phyloP scores from a whole-genome alignment of 2,329 filamentous ascomycete genomes.

The Aureobasidium subglaciale region DNA sequence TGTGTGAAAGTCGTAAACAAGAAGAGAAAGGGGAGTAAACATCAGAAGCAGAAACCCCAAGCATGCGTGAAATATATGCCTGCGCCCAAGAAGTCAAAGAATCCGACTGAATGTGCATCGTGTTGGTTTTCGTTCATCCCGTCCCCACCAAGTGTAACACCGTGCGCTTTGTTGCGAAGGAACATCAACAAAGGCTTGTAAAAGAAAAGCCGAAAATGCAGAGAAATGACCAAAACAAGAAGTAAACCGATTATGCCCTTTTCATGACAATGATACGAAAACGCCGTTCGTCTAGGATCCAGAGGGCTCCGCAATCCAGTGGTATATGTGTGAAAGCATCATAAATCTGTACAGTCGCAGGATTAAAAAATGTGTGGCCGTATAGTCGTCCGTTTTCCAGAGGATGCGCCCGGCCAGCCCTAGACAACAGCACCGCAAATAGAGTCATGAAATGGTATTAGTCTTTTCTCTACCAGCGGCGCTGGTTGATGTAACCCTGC shows the following conservation, averaged over 20 bases:
- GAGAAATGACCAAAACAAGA: conserved; percentile 10
- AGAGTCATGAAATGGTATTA: conserved; percentile 16
- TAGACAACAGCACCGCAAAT: conserved; percentile 16
- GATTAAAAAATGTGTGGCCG: conserved; percentile 15
- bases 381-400: conserved; percentile 14
- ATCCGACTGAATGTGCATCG: conserved; percentile 18
- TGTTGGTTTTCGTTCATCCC: conserved; percentile 12
- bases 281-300: conserved; percentile 17
- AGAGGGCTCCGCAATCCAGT: conserved; percentile 14
- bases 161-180: conserved; percentile 13
- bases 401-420: conserved; percentile 21
- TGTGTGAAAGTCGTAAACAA: conserved; percentile 17
- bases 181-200: conserved; percentile 7
- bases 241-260: conserved; percentile 14
- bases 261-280: conserved; percentile 15
- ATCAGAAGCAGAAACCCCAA: conserved; percentile 13
- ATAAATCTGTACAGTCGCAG: conserved; percentile 20
- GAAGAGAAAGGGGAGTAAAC: conserved; percentile 12
- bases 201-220: conserved; percentile 11
- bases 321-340: conserved; percentile 16
- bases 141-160: conserved; percentile 13
- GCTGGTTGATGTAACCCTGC: conserved; percentile 50
- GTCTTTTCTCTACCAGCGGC: conserved; percentile 34
- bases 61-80: conserved; percentile 6
- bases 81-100: conserved; percentile 16